A percentile compares a stretch with the other conserved stretches of the same genome.
Conservation (phyloP, 352 stramenopile species). For the Phytopythium mirpurense region DNA sequence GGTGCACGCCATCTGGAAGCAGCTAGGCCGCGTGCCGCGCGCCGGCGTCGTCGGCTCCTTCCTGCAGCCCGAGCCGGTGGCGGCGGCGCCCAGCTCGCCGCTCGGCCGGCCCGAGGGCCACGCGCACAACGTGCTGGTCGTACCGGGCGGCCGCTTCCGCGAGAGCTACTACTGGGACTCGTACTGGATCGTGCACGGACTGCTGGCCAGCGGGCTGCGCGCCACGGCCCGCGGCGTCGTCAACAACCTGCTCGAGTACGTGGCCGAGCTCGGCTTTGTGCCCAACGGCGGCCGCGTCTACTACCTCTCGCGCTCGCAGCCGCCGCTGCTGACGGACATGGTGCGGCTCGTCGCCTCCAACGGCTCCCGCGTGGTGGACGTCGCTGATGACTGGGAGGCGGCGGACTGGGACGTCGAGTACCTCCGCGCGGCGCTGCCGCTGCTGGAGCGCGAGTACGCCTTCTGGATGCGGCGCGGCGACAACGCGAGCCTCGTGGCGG, state of each 20-base stretch:
- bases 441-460: slow-evolving; percentile 73
- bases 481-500: slow-evolving; percentile 9
- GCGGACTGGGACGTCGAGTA: slow-evolving; percentile 47
- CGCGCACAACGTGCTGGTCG: slow-evolving; percentile 65
- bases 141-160: slow-evolving; percentile 88
- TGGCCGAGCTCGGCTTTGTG: slow-evolving; percentile 83
- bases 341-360: slow-evolving; percentile 43
- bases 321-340: slow-evolving; percentile 88
- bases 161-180: slow-evolving; percentile 94
- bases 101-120: slow-evolving; percentile 37
- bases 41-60: slow-evolving; percentile 46
- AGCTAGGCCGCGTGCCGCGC: slow-evolving; percentile 54
- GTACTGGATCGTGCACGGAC: slow-evolving; percentile 89
- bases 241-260: slow-evolving; percentile 84
- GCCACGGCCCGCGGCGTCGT: slow-evolving; percentile 76
- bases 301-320: slow-evolving; percentile 88
- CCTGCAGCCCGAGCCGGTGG: slow-evolving; percentile 68
- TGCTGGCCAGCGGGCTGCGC: slow-evolving; percentile 80
- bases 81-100: slow-evolving; percentile 79
- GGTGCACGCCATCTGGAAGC: slow-evolving; percentile 73
- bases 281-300: slow-evolving; percentile 90
- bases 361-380: slow-evolving; percentile 38
- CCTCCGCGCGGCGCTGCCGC: slow-evolving; percentile 37
- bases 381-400: slow-evolving; percentile 27
- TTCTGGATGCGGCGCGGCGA: slow-evolving; percentile 82